A percentile compares a stretch with the other conserved stretches of the same genome.
These are phyloP conservation scores for Symbiotaphrina buchneri DNA, from an alignment of 495 filamentous ascomycete genomes.

Conservation along the genomic window DNA sequence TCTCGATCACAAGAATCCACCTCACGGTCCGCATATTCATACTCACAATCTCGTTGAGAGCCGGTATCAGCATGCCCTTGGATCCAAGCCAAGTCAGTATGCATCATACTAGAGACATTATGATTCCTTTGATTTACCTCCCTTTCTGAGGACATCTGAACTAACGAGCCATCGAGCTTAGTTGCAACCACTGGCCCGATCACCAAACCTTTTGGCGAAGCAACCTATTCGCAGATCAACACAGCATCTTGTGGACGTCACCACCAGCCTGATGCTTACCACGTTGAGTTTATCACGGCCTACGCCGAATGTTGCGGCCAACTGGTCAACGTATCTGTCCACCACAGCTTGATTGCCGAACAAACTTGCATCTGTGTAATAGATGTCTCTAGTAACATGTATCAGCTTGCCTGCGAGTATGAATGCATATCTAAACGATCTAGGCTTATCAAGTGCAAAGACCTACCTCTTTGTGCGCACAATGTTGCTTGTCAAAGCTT, in stretches of 20 bases:
- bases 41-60: slow-evolving; percentile 22
- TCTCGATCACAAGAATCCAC: slow-evolving; percentile 80
- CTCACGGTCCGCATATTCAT: slow-evolving; percentile 28
- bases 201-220: slow-evolving; percentile 53
- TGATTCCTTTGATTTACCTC: slow-evolving; percentile 4
- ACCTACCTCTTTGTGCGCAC: slow-evolving; percentile 62
- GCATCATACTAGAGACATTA: too few relatives aligned
- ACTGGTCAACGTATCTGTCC: slow-evolving; percentile 58
- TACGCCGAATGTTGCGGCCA: slow-evolving; percentile 55
- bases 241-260: background rate
- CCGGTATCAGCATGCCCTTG: slow-evolving; percentile 48
- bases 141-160: slow-evolving; percentile 7
- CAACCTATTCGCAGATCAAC: slow-evolving; percentile 18
- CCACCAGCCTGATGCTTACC: slow-evolving; percentile 15
- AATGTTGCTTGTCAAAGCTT: slow-evolving; percentile 34
- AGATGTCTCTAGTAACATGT: slow-evolving; percentile 45
- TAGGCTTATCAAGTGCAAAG: too few relatives aligned
- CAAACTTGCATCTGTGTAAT: slow-evolving; percentile 62
- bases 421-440: background rate
- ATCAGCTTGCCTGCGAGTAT: too few relatives aligned
- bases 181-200: slow-evolving; percentile 23
- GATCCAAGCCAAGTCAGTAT: slow-evolving; percentile 3
- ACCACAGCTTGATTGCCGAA: slow-evolving; percentile 60
- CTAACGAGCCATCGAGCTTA: slow-evolving; percentile 5
- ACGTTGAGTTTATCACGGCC: slow-evolving; percentile 40